Evolutionary conservation across 2,329 filamentous ascomycete species (phyloP).

Genomic region (Neonectria magnoliae): DNA sequence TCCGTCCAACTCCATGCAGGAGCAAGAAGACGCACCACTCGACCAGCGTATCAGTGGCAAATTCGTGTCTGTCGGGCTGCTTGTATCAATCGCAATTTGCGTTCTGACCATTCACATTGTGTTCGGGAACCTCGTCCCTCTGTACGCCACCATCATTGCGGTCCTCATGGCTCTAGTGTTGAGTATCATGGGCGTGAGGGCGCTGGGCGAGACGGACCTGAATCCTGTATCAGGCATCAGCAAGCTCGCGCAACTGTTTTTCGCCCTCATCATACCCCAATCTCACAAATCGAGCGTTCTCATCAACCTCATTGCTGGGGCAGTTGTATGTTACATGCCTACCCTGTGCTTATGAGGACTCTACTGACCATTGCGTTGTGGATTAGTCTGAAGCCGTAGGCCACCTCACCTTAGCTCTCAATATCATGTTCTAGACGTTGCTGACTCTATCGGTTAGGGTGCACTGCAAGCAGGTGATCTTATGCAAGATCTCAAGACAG

Average conservation of each 20-base stretch:
- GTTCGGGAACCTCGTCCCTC: conserved; percentile 84
- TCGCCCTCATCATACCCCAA: conserved; percentile 87
- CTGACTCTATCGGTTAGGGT: conserved; percentile 52
- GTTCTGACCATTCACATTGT: conserved; percentile 82
- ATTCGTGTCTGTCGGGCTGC: conserved; percentile 78
- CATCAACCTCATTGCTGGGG: conserved; percentile 94
- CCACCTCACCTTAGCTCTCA: not conserved
- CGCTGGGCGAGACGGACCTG: conserved; percentile 84
- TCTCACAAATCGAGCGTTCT: conserved; percentile 86
- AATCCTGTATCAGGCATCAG: conserved; percentile 97
- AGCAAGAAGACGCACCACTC: conserved; percentile 81
- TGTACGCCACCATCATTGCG: conserved; percentile 78
- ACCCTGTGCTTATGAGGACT: not conserved
- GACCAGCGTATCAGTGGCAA: conserved; percentile 81
- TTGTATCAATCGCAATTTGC: conserved; percentile 81
- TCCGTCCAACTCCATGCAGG: conserved; percentile 50
- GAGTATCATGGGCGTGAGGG: conserved; percentile 78
- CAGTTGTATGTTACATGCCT: conserved; percentile 63
- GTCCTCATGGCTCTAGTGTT: conserved; percentile 84
- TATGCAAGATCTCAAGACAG: conserved; percentile 97
- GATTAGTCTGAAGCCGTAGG: conserved; percentile 14
- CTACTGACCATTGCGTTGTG: not conserved
- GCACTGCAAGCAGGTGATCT: conserved; percentile 95
- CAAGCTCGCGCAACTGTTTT: conserved; percentile 95
- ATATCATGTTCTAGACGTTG: not conserved